phyloP scores from a whole-genome alignment of 2,329 filamentous ascomycete species.

The Pseudofabraea citricarpa region DNA sequence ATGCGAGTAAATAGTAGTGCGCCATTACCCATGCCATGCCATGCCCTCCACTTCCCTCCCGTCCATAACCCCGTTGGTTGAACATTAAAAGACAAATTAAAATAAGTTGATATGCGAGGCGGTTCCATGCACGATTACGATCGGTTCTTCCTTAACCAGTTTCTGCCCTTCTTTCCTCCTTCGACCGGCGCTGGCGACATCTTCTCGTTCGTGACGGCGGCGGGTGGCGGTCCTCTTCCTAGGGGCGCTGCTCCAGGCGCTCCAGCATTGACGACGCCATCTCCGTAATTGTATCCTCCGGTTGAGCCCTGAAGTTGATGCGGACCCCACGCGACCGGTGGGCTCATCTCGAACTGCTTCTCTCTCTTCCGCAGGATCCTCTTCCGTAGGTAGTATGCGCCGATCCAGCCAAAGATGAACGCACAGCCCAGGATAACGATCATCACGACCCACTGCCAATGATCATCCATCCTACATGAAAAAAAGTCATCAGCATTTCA shows the following conservation, averaged over 20 bases:
- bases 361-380: slow-evolving; percentile 69
- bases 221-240: not conserved
- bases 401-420: slow-evolving; percentile 62
- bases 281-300: slow-evolving; percentile 18
- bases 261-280: slow-evolving; percentile 9
- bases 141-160: slow-evolving; percentile 12
- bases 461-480: slow-evolving; percentile 62
- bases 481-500: too few species aligned
- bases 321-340: slow-evolving; percentile 31
- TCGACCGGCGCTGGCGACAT: slow-evolving; percentile 7
- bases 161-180: slow-evolving; percentile 8
- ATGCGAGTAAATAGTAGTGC: too few species aligned
- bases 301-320: slow-evolving; percentile 29
- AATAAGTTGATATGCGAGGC: too few species aligned
- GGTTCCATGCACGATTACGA: too few species aligned
- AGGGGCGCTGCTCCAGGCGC: not conserved
- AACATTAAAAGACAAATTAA: too few species aligned
- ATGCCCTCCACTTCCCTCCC: too few species aligned
- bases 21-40: too few species aligned
- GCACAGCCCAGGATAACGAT: slow-evolving; percentile 68
- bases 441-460: slow-evolving; percentile 81
- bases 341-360: slow-evolving; percentile 33
- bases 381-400: slow-evolving; percentile 66
- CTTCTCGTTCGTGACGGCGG: slow-evolving; percentile 5
- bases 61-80: too few species aligned